A percentile compares a stretch with the other conserved stretches of the same genome.
phyloP scores from a whole-genome alignment of 768 basidiomycete species.

The Boletus reticuloceps region DNA sequence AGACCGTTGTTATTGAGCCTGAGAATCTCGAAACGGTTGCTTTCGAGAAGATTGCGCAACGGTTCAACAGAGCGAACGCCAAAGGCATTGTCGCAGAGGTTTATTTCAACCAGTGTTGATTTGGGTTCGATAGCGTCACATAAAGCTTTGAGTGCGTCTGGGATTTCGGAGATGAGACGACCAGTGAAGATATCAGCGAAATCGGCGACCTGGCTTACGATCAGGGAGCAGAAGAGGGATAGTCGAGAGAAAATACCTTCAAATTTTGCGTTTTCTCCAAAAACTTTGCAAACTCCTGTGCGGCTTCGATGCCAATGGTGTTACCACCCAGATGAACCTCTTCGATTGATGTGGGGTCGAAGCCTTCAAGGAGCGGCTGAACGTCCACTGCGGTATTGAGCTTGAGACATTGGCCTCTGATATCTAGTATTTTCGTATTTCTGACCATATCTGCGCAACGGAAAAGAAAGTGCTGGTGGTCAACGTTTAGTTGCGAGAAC shows the following conservation, averaged over 20 bases:
- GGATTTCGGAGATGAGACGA: conserved; percentile 93
- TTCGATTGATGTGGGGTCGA: conserved; percentile 67
- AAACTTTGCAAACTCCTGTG: conserved; percentile 78
- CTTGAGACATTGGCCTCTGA: conserved; percentile 50
- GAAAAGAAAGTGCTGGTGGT: neutral
- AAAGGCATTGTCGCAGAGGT: conserved; percentile 95
- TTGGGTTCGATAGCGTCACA: conserved; percentile 85
- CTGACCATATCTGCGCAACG: conserved; percentile 15
- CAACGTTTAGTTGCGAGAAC: neutral
- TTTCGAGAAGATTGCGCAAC: conserved; percentile 83
- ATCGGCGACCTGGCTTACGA: conserved; percentile 73
- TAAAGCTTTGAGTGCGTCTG: conserved; percentile 80
- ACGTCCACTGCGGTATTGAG: conserved; percentile 76
- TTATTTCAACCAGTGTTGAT: conserved; percentile 77
- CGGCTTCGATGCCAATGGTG: conserved; percentile 90
- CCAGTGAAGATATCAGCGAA: conserved; percentile 98
- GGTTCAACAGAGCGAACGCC: conserved; percentile 94
- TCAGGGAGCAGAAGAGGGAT: neutral
- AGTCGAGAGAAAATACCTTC: conserved; percentile 46
- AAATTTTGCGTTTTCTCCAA: conserved; percentile 63
- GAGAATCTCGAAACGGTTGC: conserved; percentile 77
- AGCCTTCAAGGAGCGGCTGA: conserved; percentile 62
- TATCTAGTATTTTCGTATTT: conserved; percentile 23
- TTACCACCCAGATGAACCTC: conserved; percentile 95
- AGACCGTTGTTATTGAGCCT: conserved; percentile 97